Evolutionary conservation across 352 stramenopile genomes (phyloP), one percentile per base, ranked within the genome.

Genomic region (Aphanomyces euteiches): DNA sequence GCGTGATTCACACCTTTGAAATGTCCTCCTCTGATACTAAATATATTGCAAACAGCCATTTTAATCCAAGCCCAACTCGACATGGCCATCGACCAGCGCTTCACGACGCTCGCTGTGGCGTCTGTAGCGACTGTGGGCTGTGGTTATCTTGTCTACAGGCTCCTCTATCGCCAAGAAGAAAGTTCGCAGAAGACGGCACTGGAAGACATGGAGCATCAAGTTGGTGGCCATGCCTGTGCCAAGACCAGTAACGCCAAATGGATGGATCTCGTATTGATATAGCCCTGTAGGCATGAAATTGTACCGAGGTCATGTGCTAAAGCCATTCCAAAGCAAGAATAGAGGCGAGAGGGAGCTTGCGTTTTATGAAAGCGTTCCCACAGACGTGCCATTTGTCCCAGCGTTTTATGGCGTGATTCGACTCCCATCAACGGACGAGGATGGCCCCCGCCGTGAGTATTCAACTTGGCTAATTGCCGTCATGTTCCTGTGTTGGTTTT

Each of bases 311-410:
- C 79, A 80, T 58, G 87, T 96, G 67, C 77, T 92, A 53, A 96
- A 96, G 73, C 88, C 86, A 7, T 96, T 94, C 71, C 88, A 96
- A 73, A 90, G 76, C 73, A 91, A 90, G 59, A 77, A 77, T 56
- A 78, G 88, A 21, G 88, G 88, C 10, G 79, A 92, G 71, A 80
- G 77, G 54, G 88, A 96, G 66, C 65, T 82, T 43, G 79, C 78
- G 50, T 95, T 96, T 71, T 96, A 96, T 72, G 74, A 88, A 69
- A 77, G 74, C 43, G 77, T 93, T 13, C 73, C 66, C 0, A 7
- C 54, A 15, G 69, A 92, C 1, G 75, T 66, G 3, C 53, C 67
- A 4, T 79, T 95, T 45, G 41, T 96, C 2, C 88, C 88, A 3
- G 40, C 17, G 5, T 95, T 93, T 73, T 75, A 79, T n/a, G 88